A percentile compares a stretch with the other conserved stretches of the same genome.
Conservation (phyloP, 2,329 filamentous ascomycete genomes). For the Fusarium zealandicum region DNA sequence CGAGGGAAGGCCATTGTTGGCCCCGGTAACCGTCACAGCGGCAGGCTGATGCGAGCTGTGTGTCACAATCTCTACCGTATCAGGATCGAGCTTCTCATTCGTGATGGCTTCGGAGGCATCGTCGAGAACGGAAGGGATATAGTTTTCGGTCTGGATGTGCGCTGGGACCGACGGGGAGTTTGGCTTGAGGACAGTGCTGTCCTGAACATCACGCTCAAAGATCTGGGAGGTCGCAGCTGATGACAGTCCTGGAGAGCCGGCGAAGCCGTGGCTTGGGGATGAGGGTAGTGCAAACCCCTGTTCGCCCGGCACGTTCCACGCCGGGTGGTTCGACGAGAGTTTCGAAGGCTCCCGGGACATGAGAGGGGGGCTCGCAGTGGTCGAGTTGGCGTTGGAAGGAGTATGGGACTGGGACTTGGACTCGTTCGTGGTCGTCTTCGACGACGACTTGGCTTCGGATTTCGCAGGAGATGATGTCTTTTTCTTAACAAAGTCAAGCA, state of each 20-base stretch:
- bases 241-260: conserved; percentile 75
- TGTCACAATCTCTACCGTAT: conserved; percentile 91
- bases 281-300: conserved; percentile 59
- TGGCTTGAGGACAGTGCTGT: conserved; percentile 70
- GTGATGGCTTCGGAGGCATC: conserved; percentile 93
- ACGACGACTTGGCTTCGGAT: conserved; percentile 20
- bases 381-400: conserved; percentile 49
- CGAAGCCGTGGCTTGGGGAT: conserved; percentile 71
- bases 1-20: conserved; percentile 43
- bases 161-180: conserved; percentile 87
- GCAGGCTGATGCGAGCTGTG: conserved; percentile 85
- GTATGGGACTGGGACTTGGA: conserved; percentile 31
- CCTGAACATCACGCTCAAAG: conserved; percentile 95
- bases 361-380: conserved; percentile 45
- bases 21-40: conserved; percentile 68
- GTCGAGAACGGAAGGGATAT: conserved; percentile 90
- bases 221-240: conserved; percentile 84
- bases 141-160: conserved; percentile 92
- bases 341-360: conserved; percentile 48
- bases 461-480: conserved; percentile 48
- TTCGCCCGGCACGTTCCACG: conserved; percentile 54
- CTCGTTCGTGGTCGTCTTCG: conserved; percentile 19
- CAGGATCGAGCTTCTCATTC: conserved; percentile 81
- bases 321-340: conserved; percentile 49
- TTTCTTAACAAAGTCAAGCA: conserved; percentile 70